Conservation (phyloP, 169 alveolate genomes). For the Eimeria tenella region DNA sequence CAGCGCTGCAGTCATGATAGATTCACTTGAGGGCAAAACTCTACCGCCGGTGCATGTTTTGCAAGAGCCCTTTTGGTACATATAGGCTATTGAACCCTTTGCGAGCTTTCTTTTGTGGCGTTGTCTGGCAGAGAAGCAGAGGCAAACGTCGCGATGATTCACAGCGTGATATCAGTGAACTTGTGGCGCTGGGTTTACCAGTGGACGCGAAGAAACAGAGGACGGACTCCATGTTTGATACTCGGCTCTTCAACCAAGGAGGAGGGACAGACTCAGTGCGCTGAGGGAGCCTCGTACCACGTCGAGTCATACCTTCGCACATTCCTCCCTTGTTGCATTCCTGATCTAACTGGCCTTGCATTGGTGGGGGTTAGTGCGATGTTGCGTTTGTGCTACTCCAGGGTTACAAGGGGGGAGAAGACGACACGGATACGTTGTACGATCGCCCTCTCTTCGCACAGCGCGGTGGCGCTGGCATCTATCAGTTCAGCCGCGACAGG, state of each 20-base stretch:
- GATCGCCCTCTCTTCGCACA: conserved; percentile 95
- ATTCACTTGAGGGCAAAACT: no score
- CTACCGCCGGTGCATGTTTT: no score
- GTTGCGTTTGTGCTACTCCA: not conserved
- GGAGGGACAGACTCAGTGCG: conserved; percentile 91
- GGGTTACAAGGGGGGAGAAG: conserved; percentile 92
- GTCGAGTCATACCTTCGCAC: no score
- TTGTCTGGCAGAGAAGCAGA: conserved; percentile 85
- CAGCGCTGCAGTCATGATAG: no score
- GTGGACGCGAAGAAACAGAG: conserved; percentile 27
- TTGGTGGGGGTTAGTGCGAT: not conserved
- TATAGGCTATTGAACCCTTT: no score
- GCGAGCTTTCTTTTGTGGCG: not conserved
- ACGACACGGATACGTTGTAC: conserved; percentile 93
- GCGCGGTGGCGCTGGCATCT: conserved; percentile 84
- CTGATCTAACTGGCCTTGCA: not conserved
- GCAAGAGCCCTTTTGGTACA: no score
- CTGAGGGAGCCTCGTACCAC: not conserved
- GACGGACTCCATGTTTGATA: conserved; percentile 89
- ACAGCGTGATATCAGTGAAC: conserved; percentile 95
- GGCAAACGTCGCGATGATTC: conserved; percentile 91
- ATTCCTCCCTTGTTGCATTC: no score
- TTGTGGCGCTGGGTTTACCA: conserved; percentile 94
- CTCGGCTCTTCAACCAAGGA: conserved; percentile 91
- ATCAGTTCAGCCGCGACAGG: conserved; percentile 86